These are phyloP conservation scores for Sequoia sempervirens DNA, from an alignment of 75 land plant genomes.

Conservation along the genomic window DNA sequence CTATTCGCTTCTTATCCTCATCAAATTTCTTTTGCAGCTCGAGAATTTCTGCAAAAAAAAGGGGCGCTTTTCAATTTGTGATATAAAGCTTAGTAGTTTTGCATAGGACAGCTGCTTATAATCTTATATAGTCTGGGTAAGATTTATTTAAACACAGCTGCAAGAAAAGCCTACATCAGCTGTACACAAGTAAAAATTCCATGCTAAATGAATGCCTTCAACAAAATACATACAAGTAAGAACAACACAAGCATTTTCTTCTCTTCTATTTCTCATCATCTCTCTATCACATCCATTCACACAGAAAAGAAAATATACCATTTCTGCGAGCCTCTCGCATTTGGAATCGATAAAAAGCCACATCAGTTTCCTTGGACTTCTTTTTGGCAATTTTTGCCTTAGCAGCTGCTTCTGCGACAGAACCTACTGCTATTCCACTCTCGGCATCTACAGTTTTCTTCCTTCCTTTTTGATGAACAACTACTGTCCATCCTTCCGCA, in stretches of 20 bases:
- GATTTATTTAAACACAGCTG: background rate
- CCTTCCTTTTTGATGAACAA: slow-evolving; percentile 80
- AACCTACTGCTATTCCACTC: slow-evolving; percentile 81
- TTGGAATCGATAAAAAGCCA: slow-evolving; percentile 87
- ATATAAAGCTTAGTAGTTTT: background rate
- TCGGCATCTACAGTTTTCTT: slow-evolving; percentile 84
- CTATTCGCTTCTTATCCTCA: slow-evolving; percentile 85
- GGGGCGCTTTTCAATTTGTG: background rate
- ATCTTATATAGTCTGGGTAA: background rate
- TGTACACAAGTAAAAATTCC: background rate
- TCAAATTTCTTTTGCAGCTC: slow-evolving; percentile 82
- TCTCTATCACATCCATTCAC: slow-evolving; percentile 3
- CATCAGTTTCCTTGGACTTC: slow-evolving; percentile 35
- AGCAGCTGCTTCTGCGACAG: slow-evolving; percentile 62
- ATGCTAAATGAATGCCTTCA: background rate
- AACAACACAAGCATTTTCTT: background rate
- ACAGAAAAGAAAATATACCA: slow-evolving; percentile 36
- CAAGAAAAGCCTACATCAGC: background rate
- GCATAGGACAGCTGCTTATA: background rate
- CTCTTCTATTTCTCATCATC: background rate
- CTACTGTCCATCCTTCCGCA: slow-evolving; percentile 97
- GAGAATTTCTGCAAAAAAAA: slow-evolving; percentile 64
- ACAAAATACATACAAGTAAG: background rate
- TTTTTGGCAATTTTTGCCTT: slow-evolving; percentile 32
- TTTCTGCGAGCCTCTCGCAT: slow-evolving; percentile 77